Evolutionary conservation across 2,329 filamentous ascomycete genomes (phyloP).

Genomic region (Karstenula rhodostoma): DNA sequence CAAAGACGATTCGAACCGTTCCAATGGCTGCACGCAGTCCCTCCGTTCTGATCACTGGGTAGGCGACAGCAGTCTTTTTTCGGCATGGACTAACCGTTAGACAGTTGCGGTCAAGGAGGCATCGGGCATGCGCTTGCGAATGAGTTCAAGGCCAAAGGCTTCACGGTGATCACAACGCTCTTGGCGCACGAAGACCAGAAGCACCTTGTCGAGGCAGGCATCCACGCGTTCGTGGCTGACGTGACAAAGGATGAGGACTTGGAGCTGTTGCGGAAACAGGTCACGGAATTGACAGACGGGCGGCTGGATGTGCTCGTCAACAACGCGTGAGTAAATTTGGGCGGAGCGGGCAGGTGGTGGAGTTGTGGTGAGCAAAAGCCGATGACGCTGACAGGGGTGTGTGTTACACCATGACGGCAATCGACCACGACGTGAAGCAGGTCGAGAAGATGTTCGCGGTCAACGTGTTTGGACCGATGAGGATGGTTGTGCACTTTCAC

Average conservation of each 20-base stretch:
- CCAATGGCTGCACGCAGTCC: too few relatives aligned
- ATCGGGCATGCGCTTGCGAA: conserved; percentile 17
- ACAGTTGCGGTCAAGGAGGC: conserved; percentile 15
- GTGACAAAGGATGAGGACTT: conserved; percentile 14
- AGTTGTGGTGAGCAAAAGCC: too few relatives aligned
- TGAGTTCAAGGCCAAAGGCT: conserved; percentile 12
- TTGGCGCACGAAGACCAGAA: conserved; percentile 7
- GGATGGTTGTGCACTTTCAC: conserved; percentile 17
- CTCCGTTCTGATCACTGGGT: conserved; percentile 6
- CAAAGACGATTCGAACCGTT: too few relatives aligned
- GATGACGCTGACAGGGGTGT: too few relatives aligned
- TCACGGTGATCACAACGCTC: conserved; percentile 11
- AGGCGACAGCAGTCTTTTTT: not conserved
- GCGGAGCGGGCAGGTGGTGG: too few relatives aligned
- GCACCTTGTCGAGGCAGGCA: conserved; percentile 9
- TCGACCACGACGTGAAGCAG: conserved; percentile 8
- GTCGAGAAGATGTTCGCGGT: conserved; percentile 17
- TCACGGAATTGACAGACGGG: conserved; percentile 5
- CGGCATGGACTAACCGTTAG: not conserved
- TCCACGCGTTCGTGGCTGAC: conserved; percentile 7
- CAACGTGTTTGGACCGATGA: conserved; percentile 17
- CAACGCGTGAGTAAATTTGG: too few relatives aligned
- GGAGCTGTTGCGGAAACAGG: not conserved
- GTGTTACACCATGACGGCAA: conserved; percentile 20
- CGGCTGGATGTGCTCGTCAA: conserved; percentile 16